Evolutionary conservation across 1,284 basidiomycete genomes (phyloP).

Genomic region (Cryptococcus sp.): DNA sequence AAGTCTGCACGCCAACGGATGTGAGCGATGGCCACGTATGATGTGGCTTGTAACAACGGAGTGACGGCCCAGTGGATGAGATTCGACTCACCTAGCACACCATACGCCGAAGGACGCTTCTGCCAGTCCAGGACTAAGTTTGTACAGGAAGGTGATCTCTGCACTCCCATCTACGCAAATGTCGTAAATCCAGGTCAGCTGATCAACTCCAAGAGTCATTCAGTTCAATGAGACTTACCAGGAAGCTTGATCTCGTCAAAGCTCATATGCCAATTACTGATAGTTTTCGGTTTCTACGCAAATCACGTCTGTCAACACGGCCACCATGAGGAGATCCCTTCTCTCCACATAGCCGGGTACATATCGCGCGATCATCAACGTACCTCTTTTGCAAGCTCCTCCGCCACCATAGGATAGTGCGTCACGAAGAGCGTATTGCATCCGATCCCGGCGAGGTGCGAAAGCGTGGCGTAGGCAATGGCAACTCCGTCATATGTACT

Average conservation of each 20-base stretch:
- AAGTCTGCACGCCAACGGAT: conserved; percentile 52
- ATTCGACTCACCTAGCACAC: conserved; percentile 63
- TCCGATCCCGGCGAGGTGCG: conserved; percentile 66
- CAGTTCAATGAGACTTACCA: conserved; percentile 16
- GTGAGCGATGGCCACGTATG: background rate
- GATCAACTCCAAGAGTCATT: conserved; percentile 4
- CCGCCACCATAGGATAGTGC: conserved; percentile 70
- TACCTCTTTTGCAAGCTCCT: conserved; percentile 62
- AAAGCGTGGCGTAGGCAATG: conserved; percentile 65
- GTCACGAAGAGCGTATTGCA: conserved; percentile 92
- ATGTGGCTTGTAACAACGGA: background rate
- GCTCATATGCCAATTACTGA: conserved; percentile 84
- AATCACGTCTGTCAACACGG: background rate
- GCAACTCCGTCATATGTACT: conserved; percentile 53
- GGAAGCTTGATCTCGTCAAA: conserved; percentile 59
- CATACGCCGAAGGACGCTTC: conserved; percentile 85
- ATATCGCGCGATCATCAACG: conserved; percentile 23
- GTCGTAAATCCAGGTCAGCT: background rate
- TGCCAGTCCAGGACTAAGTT: conserved; percentile 69
- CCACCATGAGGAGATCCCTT: background rate
- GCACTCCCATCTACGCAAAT: conserved; percentile 66
- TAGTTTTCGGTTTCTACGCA: conserved; percentile 29
- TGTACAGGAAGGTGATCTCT: conserved; percentile 83
- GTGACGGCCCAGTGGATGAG: background rate
- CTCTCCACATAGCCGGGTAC: background rate